Evolutionary conservation across 1,139 yeast species (phyloP), one percentile per base, ranked within the genome.

Genomic region (Yamadazyma mexicana): DNA sequence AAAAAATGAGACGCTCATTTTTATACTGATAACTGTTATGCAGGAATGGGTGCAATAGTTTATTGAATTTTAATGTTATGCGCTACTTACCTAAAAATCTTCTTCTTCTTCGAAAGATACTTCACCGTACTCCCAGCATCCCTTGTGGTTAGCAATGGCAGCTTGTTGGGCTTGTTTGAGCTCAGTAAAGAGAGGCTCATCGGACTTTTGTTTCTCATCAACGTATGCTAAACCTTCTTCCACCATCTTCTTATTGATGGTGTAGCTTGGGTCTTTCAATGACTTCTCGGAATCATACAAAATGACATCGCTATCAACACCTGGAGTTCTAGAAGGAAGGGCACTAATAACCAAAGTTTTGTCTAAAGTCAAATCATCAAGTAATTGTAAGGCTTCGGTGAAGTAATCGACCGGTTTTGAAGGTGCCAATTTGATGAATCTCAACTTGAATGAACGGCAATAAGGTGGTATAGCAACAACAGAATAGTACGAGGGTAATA

Each of bases 81-180:
- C 10, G 5, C 27, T 24, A 10, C 5, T 24, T 11, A 5, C 8
- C n/a, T 27, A 27, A 17, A 27, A 15, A 12, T 23, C 34, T 31
- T 57, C 64, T 22, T 68, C 72, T 9, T 83, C 88, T 39, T 81
- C 85, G 40, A 73, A 81, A 16, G 83, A 73, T 37, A 84, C 77
- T 55, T 85, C 92, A 38, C 95, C 95, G 52, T 80, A 83, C 60
- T 83, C 83, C 94, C 94, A 86, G 54, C 88, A 83, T 9, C 94
- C 94, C 31, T 66, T 58, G 45, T 79, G 84, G 31, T 59, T 63
- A 8, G 61, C 45, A 56, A 73, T 79, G 24, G 92, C 92, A 14
- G 49, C 41, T 28, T 52, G 48, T 56, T 79, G 81, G 9, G 63
- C 69, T 31, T 55, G 52, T 43, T 73, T 55, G 35, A 83, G 58